Conservation (phyloP, 306 rosid species). For the Malus sylvestris region DNA sequence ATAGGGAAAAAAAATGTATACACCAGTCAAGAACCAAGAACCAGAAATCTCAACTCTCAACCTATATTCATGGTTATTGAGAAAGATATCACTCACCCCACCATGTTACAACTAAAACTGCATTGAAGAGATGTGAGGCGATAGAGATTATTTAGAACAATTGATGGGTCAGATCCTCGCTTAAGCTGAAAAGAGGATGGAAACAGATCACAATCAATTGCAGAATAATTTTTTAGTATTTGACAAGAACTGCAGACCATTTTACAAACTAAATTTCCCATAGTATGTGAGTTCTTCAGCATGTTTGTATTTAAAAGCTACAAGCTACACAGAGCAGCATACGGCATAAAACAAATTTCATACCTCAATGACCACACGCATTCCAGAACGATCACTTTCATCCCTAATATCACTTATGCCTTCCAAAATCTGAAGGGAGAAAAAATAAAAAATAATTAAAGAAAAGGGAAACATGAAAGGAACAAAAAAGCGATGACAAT, state of each 20-base stretch:
- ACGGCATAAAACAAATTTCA: background rate
- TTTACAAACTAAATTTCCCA: background rate
- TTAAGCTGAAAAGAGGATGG: constrained; percentile 55
- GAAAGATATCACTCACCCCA: constrained; percentile 63
- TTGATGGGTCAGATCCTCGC: constrained; percentile 80
- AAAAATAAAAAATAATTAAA: background rate
- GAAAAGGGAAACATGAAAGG: background rate
- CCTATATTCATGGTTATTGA: background rate
- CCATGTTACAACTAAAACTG: constrained; percentile 94
- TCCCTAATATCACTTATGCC: constrained; percentile 94
- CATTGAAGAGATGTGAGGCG: constrained; percentile 84
- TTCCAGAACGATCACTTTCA: constrained; percentile 95
- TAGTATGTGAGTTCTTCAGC: background rate
- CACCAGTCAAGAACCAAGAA: constrained; percentile 2
- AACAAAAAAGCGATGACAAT: background rate
- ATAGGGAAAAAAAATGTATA: background rate
- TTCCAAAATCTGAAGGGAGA: constrained; percentile 56
- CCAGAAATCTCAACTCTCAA: background rate
- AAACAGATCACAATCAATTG: constrained; percentile 10
- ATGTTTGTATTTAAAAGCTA: background rate
- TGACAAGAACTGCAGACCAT: background rate
- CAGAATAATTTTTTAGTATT: background rate
- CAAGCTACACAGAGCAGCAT: background rate
- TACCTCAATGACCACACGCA: constrained; percentile 96
- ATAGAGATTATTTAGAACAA: constrained; percentile 80